These are phyloP conservation scores for Fusarium sulawesiense DNA, from an alignment of 2,329 filamentous ascomycete genomes.

Conservation along the genomic window DNA sequence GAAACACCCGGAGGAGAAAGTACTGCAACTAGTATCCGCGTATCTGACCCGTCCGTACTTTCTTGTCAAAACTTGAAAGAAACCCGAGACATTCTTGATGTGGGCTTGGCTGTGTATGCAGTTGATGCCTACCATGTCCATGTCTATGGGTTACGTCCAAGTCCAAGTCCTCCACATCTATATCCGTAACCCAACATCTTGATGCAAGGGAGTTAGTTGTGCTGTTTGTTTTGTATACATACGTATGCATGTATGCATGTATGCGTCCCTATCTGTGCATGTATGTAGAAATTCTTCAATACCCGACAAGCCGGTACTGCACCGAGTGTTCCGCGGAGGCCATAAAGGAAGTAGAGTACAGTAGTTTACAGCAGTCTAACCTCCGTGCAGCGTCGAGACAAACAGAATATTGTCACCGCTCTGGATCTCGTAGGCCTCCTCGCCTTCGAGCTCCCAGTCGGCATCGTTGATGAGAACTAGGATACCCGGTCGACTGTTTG, in stretches of 20 bases:
- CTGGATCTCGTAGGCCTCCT: conserved; percentile 88
- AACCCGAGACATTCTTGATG: conserved; percentile 34
- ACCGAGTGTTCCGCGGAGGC: conserved; percentile 19
- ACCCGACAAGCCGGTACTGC: conserved; percentile 18
- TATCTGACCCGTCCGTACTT: conserved; percentile 9
- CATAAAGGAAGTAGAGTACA: conserved; percentile 15
- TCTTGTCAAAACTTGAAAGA: conserved; percentile 22
- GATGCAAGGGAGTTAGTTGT: conserved; percentile 39
- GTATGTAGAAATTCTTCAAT: conserved; percentile 35
- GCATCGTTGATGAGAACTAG: conserved; percentile 97
- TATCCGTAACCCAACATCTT: conserved; percentile 23
- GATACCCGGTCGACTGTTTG: conserved; percentile 86
- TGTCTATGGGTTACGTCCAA: conserved; percentile 1
- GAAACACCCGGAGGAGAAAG: conserved; percentile 4
- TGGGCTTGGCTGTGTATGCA: conserved; percentile 27
- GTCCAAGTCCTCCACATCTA: not conserved
- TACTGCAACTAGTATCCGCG: conserved; percentile 16
- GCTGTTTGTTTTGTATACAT: conserved; percentile 1
- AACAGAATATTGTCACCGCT: conserved; percentile 89
- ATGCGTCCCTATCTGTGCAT: conserved; percentile 10
- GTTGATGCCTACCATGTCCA: conserved; percentile 27
- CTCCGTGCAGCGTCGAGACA: conserved; percentile 95
- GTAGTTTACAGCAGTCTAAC: conserved; percentile 61
- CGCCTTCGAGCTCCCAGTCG: conserved; percentile 97
- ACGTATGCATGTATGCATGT: conserved; percentile 17